Evolutionary conservation across 106 monocot species (phyloP), one percentile per base, ranked within the genome.

Genomic region (Triglochin maritima): DNA sequence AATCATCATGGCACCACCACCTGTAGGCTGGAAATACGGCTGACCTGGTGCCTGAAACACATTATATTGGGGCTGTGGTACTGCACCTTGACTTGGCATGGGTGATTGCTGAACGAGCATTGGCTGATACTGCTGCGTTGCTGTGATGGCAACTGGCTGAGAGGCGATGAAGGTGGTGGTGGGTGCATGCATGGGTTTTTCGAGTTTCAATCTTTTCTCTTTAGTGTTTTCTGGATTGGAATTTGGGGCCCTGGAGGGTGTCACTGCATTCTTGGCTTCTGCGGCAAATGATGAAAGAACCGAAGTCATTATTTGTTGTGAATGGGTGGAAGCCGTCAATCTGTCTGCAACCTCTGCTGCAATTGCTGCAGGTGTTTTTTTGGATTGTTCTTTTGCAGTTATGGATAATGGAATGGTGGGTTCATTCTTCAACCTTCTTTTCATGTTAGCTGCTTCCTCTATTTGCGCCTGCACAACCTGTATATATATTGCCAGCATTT

Each of bases 261-360:
- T 9, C 9, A 58, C 56, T 6, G 85, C 72, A 47, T 82, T 93
- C 72, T 88, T 88, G 3, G 81, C 88, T 60, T 88, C 84, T 12
- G 86, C 85, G 3, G 91, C 98, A 56, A 98, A 98, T 58, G 82
- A 74, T 13, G 98, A 91, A 5, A 98, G 86, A 17, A 92, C 98
- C 0, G 98, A 98, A 0, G 88, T 84, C 88, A 98, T 86, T 59
- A 98, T 92, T 63, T 92, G 98, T 47, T 91, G 91, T 42, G 98
- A 98, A 62, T 82, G 86, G 42, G 86, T 79, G 6, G 98, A 92
- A 15, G 96, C 96, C 44, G 96, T 81, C 13, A 98, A 78, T 66
- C 63, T 83, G 67, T 98, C 96, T 7, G 91, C 96, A 62, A 98
- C 83, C 74, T 85, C 88, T 3, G 87, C 87, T 50, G 93, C 93